phyloP scores from a whole-genome alignment of 208 protist genomes.

The Lotmaria passim region DNA sequence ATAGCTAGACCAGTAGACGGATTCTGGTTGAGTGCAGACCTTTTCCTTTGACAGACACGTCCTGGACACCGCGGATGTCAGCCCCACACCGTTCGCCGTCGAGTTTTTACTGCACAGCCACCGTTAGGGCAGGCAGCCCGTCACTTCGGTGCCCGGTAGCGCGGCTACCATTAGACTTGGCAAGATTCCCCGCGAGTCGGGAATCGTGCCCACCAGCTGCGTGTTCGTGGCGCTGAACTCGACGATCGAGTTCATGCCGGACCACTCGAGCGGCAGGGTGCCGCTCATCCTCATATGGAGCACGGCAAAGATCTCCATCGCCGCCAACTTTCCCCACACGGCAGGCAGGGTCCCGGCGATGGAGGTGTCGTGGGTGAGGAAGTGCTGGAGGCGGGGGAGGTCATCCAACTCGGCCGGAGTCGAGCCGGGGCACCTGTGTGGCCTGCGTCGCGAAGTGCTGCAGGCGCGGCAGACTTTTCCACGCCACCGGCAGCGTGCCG shows the following conservation, averaged over 20 bases:
- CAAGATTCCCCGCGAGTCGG: neutral
- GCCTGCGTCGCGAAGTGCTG: neutral
- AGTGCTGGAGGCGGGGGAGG: neutral
- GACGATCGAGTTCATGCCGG: neutral
- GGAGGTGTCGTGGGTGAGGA: neutral
- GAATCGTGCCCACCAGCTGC: neutral
- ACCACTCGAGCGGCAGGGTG: constrained; percentile 23
- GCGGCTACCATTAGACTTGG: neutral
- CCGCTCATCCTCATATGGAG: neutral
- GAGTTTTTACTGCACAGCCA: neutral
- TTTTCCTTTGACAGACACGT: neutral
- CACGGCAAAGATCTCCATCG: neutral
- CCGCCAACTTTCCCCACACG: neutral
- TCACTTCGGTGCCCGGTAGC: neutral
- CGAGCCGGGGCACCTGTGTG: neutral
- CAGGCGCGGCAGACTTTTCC: neutral
- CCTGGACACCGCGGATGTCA: neutral
- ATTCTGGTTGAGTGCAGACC: neutral
- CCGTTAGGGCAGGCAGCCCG: constrained; percentile 5
- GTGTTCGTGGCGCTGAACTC: neutral
- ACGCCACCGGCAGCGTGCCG: neutral
- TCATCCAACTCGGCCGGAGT: neutral
- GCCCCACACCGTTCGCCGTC: neutral
- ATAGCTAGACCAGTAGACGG: neutral
- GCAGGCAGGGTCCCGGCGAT: neutral